These are phyloP conservation scores for Fusarium sp. DNA, from an alignment of 2,329 filamentous ascomycete species.

Conservation along the genomic window DNA sequence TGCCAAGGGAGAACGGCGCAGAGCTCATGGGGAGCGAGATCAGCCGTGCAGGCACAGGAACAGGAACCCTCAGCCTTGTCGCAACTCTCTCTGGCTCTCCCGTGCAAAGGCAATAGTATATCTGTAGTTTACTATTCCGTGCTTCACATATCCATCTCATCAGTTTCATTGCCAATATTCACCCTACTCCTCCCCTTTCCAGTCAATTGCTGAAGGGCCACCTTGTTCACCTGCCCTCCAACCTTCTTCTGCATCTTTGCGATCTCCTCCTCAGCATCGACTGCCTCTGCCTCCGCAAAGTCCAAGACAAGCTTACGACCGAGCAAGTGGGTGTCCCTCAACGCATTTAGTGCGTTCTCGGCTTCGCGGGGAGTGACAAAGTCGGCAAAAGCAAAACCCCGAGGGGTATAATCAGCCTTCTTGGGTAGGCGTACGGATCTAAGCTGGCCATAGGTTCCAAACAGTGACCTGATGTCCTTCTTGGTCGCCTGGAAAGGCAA, in stretches of 20 bases:
- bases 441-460: slow-evolving; percentile 90
- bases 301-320: slow-evolving; percentile 90
- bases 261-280: slow-evolving; percentile 96
- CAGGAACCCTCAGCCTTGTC: slow-evolving; percentile 42
- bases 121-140: slow-evolving; percentile 31
- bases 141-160: slow-evolving; percentile 58
- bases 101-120: slow-evolving; percentile 22
- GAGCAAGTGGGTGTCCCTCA: slow-evolving; percentile 92
- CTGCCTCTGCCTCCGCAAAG: slow-evolving; percentile 86
- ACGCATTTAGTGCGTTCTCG: slow-evolving; percentile 86
- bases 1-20: slow-evolving; percentile 42
- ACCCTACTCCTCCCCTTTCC: slow-evolving; percentile 87
- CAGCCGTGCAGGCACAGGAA: slow-evolving; percentile 23
- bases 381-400: slow-evolving; percentile 97
- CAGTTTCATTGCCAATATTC: slow-evolving; percentile 79
- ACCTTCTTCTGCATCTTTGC: slow-evolving; percentile 97
- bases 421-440: slow-evolving; percentile 93
- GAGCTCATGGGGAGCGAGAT: slow-evolving; percentile 12
- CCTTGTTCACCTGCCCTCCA: slow-evolving; percentile 87
- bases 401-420: slow-evolving; percentile 88
- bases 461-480: slow-evolving; percentile 87
- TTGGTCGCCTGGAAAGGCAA: slow-evolving; percentile 95
- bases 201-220: slow-evolving; percentile 88
- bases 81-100: slow-evolving; percentile 23
- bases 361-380: slow-evolving; percentile 94